phyloP scores from a whole-genome alignment of 495 filamentous ascomycete genomes.

The Annulohypoxylon moriforme region DNA sequence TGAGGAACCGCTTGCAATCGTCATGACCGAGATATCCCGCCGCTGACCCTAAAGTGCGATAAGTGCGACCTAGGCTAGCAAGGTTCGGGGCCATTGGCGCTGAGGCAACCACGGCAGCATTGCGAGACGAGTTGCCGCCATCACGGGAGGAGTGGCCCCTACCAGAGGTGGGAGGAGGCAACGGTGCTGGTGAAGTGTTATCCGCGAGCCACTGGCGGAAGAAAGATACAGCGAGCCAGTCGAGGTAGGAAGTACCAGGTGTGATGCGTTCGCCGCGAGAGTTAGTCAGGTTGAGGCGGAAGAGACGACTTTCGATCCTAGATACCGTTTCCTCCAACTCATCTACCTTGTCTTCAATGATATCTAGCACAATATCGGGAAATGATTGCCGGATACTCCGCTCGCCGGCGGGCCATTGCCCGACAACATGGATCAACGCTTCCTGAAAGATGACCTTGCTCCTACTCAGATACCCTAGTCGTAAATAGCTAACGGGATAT shows the following conservation, averaged over 20 bases:
- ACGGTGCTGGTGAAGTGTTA: conserved; percentile 77
- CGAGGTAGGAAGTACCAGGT: conserved; percentile 79
- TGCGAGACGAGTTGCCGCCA: conserved; percentile 29
- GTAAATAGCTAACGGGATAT: conserved; percentile 90
- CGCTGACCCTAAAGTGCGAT: conserved; percentile 72
- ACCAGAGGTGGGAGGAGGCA: conserved; percentile 53
- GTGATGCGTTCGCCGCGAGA: conserved; percentile 81
- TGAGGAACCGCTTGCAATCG: conserved; percentile 88
- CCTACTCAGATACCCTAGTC: conserved; percentile 85
- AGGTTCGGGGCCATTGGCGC: conserved; percentile 48
- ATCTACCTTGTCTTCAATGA: conserved; percentile 91
- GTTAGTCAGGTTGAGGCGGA: conserved; percentile 83
- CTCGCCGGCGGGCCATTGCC: conserved; percentile 85
- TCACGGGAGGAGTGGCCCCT: conserved; percentile 38
- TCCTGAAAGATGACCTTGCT: conserved; percentile 90
- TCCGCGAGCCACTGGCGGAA: conserved; percentile 94
- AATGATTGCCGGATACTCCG: conserved; percentile 78
- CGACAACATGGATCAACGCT: conserved; percentile 89
- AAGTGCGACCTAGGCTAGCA: conserved; percentile 72
- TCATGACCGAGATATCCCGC: conserved; percentile 81
- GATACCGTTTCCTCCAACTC: conserved; percentile 79
- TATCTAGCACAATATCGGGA: conserved; percentile 78
- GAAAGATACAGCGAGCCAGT: conserved; percentile 86
- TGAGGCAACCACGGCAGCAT: conserved; percentile 36
- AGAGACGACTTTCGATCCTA: conserved; percentile 77